Base-by-base conservation (phyloP, 805 yeast species). In the Naumovozyma baii region DNA sequence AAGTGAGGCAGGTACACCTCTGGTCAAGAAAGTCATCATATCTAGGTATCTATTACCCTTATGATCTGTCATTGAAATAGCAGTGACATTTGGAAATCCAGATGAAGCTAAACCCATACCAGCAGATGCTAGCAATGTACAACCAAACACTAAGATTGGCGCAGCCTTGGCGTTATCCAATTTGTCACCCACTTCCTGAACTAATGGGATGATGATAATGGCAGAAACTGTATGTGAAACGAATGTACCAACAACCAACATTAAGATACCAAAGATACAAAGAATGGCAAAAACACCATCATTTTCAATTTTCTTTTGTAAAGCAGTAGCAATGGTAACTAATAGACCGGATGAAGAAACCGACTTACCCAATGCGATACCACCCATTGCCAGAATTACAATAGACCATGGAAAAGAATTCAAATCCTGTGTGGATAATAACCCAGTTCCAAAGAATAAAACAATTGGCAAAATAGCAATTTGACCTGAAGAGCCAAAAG, bases 31-130 rank as follows among this genome's bases (percentile, higher is more conserved):
- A 3, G 83, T 80, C 20, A 73, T 67, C 29, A 87, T 96, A 10
- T 80, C 77, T 50, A 90, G 66, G 56, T 88, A 90, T 19, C 94
- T 84, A 37, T 78, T 76, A 13, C 96, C 96, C 37, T 86, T 73
- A 46, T 83, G 92, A 58, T 90, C 95, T 3, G 88, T 75, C 81
- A 85, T 80, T 45, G 96, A 86, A 43, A 92, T 85, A 0, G 97
- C 98, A 0, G 97, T 88, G 29, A 90, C 95, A 56, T 92, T 90
- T 8, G 98, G 98, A 70, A 92, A 92, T 0, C 98, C 97, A 0
- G 94, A 80, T 0, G 97, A 88, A 3, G 98, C 96, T 41, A 90
- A 68, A 3, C 95, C 97, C 97, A 90, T 92, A 43, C 97, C 98
- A 39, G 84, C 82, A 0, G 96, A 87, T 16, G 94, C 80, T 48